Evolutionary conservation across 2,329 filamentous ascomycete species (phyloP).

Genomic region (Cercospora sp.): DNA sequence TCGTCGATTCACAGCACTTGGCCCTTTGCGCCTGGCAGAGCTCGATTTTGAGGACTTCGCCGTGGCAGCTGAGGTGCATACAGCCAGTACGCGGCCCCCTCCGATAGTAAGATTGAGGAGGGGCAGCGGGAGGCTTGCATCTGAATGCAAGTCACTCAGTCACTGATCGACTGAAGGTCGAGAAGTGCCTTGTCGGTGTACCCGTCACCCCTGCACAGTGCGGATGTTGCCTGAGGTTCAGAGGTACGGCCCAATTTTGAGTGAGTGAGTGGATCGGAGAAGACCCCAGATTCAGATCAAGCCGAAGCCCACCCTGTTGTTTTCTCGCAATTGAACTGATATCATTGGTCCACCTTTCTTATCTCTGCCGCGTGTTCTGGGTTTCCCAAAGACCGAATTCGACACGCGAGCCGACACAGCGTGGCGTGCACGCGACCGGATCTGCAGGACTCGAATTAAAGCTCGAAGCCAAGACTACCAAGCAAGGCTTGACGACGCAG

Average conservation of each 20-base stretch:
- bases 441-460: neutral
- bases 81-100: neutral
- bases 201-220: neutral
- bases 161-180: neutral
- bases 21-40: neutral
- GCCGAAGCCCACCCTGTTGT: neutral
- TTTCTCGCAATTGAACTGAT: neutral
- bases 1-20: neutral
- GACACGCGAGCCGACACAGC: neutral
- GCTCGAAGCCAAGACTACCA: slow-evolving; percentile 6
- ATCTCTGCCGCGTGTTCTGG: slow-evolving; percentile 3
- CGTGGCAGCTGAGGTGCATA: neutral
- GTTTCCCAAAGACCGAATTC: neutral
- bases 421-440: neutral
- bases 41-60: neutral
- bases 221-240: neutral
- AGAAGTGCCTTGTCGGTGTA: neutral
- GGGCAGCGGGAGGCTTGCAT: neutral
- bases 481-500: slow-evolving; percentile 6
- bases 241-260: neutral
- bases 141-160: neutral
- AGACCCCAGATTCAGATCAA: neutral
- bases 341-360: slow-evolving; percentile 7
- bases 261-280: neutral
- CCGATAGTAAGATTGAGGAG: neutral